Base-by-base conservation (phyloP, 306 rosid genomes). In the Sphenostylis stenocarpa region DNA sequence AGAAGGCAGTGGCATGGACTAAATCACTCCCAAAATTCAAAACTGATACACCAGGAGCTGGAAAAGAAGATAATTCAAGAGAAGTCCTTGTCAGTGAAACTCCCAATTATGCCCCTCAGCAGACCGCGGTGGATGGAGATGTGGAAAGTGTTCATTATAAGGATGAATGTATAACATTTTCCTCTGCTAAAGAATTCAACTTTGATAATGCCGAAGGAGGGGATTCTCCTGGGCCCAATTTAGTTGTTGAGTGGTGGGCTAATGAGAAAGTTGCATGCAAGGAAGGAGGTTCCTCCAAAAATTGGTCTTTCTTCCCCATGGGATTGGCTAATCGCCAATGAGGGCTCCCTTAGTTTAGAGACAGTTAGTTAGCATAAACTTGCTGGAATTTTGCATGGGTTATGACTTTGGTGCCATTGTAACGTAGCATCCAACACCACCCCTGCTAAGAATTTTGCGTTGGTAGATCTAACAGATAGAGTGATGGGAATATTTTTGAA, bases 241-340 rank as follows among this genome's bases (percentile, higher is more conserved):
- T 86, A 65, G 86, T 77, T 55, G 81, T 93, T 7, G 91, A 88
- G 38, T 90, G 98, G 98, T 95, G 98, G 98, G 93, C 93, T 12
- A 90, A 89, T 82, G 91, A 87, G 85, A 95, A 89, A 81, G 93
- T 85, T 70, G 87, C 43, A 16, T 86, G 80, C 73, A 85, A 77
- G 48, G 94, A 90, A n/a, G 77, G 84, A 34, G 87, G 75, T 8
- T 31, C 87, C n/a, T 21, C 85, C 33, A 78, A 89, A 78, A 44
- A 85, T 72, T 95, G 99, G 97, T 85, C 97, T 71, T 95, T 95
- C 84, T 95, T 90, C 82, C 96, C 96, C 21, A 58, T 84, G 74
- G 88, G 55, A 53, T 85, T 51, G 90, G 89, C 72, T 85, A 85
- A 77, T 56, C 17, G 63, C 78, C 23, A 64, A 44, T 63, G 67